Evolutionary conservation across 2,329 filamentous ascomycete species (phyloP), one percentile per base, ranked within the genome.

Genomic region (Pseudodiploospora longispora): DNA sequence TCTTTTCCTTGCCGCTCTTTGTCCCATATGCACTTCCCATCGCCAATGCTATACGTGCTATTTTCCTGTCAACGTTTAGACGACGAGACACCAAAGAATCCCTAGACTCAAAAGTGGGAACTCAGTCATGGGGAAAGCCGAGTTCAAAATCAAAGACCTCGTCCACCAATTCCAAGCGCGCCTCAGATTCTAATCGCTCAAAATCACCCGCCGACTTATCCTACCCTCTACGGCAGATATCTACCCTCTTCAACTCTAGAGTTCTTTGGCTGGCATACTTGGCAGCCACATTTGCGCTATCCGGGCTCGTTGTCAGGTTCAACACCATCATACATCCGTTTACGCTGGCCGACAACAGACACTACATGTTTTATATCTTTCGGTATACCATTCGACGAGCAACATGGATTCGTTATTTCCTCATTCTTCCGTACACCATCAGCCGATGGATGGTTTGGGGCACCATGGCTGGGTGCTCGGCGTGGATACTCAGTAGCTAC

Each of bases 341-440:
- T 61, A 95, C 90, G 0, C 76, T 97, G 1, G 93, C 93, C 31
- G 93, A 98, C 64, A 98, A 98, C 63, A 76, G 93, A 3, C 93
- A 98, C 63, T 98, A 95, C 68, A 84, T 95, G 62, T 98, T 98
- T 64, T 98, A 98, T 67, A 72, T 95, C 48, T 98, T 98, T 70
- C 82, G 89, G 1, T 80, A 89, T 56, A 82, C 85, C 5, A 82
- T 97, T 33, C 76, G 85, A 3, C 74, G 74, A 5, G 77, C 86
- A 36, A 69, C 72, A 1, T 64, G 70, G 12, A 65, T 87, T 41
- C 82, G 82, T 32, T 89, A 88, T 54, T 63, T 75, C 1, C 80
- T 85, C 2, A 75, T 83, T 0, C 71, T 82, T 0, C 67, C 83
- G 1, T 97, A 98, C 63, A 74, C 85, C 3, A 8, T 79, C 10